Percentiles rank a stretch among this genome's conserved stretches.
phyloP scores from a whole-genome alignment of 148 eudicot genomes.

The Rhododendron simsii region DNA sequence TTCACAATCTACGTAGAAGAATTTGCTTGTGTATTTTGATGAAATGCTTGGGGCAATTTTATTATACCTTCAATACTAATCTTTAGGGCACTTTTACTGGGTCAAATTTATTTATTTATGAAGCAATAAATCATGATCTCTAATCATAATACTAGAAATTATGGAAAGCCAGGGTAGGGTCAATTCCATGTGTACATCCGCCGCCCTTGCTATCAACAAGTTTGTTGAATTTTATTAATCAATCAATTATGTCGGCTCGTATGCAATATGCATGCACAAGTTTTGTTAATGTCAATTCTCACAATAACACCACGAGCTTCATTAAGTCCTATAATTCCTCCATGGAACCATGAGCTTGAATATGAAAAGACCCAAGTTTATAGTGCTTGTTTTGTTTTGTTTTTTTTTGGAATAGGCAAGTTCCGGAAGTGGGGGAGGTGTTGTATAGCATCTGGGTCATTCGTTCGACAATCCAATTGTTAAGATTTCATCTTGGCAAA shows the following conservation, averaged over 20 bases:
- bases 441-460: rapidly evolving
- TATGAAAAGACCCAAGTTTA: too few relatives aligned
- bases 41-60: background rate
- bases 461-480: too few relatives aligned
- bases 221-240: background rate
- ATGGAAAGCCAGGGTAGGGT: background rate
- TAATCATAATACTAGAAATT: background rate
- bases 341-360: background rate
- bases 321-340: background rate
- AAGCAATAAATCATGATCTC: background rate
- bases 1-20: background rate
- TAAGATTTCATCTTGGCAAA: too few relatives aligned
- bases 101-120: background rate
- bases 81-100: background rate
- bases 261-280: background rate
- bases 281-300: too few relatives aligned
- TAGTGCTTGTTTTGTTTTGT: too few relatives aligned
- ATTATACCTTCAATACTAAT: too few relatives aligned
- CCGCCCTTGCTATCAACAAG: background rate
- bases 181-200: background rate
- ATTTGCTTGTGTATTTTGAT: background rate
- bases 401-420: background rate
- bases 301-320: background rate
- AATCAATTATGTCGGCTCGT: background rate
- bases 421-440: too few relatives aligned